Base-by-base conservation (phyloP, 805 yeast genomes). In the Monosporozyma aquatica region DNA sequence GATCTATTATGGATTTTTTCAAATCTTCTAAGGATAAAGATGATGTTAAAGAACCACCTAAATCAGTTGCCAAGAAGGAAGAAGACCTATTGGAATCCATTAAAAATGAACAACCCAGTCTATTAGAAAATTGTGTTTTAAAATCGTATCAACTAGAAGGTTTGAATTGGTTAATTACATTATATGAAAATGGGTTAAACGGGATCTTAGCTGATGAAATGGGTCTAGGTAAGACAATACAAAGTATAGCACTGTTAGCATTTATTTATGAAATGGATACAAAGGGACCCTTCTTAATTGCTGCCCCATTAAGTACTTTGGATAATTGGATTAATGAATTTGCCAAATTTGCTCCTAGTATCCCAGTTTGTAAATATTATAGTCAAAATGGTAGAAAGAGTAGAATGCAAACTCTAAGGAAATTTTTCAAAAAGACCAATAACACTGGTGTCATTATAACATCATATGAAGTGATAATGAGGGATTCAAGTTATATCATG, bases 131-230 rank as follows among this genome's bases (percentile, higher is more conserved):
- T 6, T 84, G 86, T 24, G 54, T 56, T 0, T 67, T 90, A 70
- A 86, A 87, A 55, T 82, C 79, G 23, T 87, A 92, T 56, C 98
- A 90, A 62, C 60, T 86, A 15, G 87, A 83, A 43, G 98, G 97
- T 1, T 71, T 90, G 43, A 87, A 86, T 49, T 90, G 97, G 97
- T 65, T 92, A 33, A 74, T 81, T 11, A 82, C 95, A 0, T 64
- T 90, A 21, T 92, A 83, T 59, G 95, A 89, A 56, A 92, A 90
- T 61, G 98, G 97, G 0, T 68, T 90, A 23, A 90, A 90, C 60
- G 98, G 97, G 2, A 89, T 92, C 27, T 66, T 92, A 17, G 97
- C 97, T 0, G 97, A 92, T 64, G 97, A 90, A 61, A 90, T 90
- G 98, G 97, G 97, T 0, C 67, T 90, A 21, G 98, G 98, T 1